These are phyloP conservation scores for Apiospora aurea DNA, from an alignment of 2,329 filamentous ascomycete species.

Conservation along the genomic window DNA sequence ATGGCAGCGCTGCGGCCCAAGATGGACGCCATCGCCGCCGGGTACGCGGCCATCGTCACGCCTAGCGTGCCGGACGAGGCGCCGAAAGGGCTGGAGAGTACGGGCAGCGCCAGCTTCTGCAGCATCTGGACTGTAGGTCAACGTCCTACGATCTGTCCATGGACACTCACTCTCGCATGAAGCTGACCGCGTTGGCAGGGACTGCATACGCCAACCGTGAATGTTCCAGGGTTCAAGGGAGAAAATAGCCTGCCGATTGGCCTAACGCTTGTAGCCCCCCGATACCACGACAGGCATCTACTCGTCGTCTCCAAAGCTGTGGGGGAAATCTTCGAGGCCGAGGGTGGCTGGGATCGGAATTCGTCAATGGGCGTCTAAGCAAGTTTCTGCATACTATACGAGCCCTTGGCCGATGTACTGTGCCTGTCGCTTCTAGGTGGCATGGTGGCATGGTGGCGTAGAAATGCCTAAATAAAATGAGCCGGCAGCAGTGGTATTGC, in stretches of 20 bases:
- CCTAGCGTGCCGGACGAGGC: constrained; percentile 68
- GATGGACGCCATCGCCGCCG: constrained; percentile 58
- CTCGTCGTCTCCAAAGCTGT: constrained; percentile 48
- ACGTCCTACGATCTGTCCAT: not conserved
- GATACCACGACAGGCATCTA: constrained; percentile 53
- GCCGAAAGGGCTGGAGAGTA: constrained; percentile 58
- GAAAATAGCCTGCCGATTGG: constrained; percentile 66
- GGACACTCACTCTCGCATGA: not conserved
- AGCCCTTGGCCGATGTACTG: not conserved
- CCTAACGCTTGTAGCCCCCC: constrained; percentile 56
- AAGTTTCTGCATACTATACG: not conserved
- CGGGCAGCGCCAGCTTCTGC: constrained; percentile 62
- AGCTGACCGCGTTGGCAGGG: constrained; percentile 38
- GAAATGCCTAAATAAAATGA: constrained; percentile 22
- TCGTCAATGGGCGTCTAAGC: not conserved
- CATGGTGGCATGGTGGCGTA: not conserved
- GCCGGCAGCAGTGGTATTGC: not conserved
- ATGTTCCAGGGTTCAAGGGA: constrained; percentile 68
- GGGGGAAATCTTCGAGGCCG: constrained; percentile 47
- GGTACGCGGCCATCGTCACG: constrained; percentile 62
- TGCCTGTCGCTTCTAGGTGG: not conserved
- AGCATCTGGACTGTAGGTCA: constrained; percentile 58
- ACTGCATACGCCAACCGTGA: constrained; percentile 68
- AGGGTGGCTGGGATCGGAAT: constrained; percentile 44
- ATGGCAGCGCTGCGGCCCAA: constrained; percentile 60